Conservation (phyloP, 148 eudicot genomes). For the Cornus suecica region DNA sequence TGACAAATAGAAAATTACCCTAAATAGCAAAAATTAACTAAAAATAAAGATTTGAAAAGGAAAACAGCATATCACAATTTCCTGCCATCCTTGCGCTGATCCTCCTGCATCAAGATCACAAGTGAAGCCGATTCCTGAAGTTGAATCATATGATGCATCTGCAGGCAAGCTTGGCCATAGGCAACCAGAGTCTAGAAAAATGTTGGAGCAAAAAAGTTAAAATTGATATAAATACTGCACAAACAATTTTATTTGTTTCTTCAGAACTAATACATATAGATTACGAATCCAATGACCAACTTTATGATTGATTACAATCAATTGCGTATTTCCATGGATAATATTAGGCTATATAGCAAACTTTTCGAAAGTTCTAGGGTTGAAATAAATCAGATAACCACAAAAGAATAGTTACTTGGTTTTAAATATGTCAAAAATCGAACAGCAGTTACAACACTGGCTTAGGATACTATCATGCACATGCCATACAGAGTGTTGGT, state of each 20-base stretch:
- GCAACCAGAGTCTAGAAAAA: slow-evolving; percentile 30
- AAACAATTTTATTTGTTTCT: background rate
- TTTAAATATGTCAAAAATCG: background rate
- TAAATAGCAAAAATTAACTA: too few relatives aligned
- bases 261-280: background rate
- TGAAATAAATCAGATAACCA: background rate
- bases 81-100: too few relatives aligned
- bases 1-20: too few relatives aligned
- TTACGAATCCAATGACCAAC: background rate
- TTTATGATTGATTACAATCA: background rate
- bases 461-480: background rate
- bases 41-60: too few relatives aligned
- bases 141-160: slow-evolving; percentile 31
- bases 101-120: slow-evolving; percentile 42
- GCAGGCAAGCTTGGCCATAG: slow-evolving; percentile 42
- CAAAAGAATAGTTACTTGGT: background rate
- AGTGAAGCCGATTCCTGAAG: slow-evolving; percentile 29
- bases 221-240: background rate
- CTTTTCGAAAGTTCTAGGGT: background rate
- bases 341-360: background rate
- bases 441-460: background rate
- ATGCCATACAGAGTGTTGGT: background rate
- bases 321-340: background rate
- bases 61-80: too few relatives aligned
- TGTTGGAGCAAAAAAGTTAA: background rate